A percentile compares a stretch with the other conserved stretches of the same genome.
phyloP scores from a whole-genome alignment of 176 grass and related monocot species.

The Oryza rufipogon region DNA sequence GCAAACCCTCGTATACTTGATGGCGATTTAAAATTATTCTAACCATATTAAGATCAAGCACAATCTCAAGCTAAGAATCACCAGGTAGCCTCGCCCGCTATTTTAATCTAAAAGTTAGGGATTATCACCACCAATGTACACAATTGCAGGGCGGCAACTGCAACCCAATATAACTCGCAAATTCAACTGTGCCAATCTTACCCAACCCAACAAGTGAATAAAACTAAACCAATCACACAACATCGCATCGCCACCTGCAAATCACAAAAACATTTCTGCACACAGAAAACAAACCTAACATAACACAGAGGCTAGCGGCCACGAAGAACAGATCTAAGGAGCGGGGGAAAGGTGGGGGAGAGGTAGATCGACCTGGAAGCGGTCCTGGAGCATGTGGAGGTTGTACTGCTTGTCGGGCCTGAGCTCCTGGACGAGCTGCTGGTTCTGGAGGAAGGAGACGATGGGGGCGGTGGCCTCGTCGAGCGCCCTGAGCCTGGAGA shows the following conservation, averaged over 20 bases:
- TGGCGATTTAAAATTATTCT: too few species aligned
- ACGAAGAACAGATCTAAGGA: not conserved
- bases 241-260: too few species aligned
- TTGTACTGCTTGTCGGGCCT: conserved; percentile 86
- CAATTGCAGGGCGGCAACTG: too few species aligned
- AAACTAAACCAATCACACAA: not conserved
- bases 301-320: too few species aligned
- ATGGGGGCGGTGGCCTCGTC: conserved; percentile 67
- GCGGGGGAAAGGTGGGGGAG: too few species aligned
- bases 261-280: not conserved
- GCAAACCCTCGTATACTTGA: not conserved
- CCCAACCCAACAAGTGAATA: too few species aligned
- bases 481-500: conserved; percentile 68
- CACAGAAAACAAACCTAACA: too few species aligned
- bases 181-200: too few species aligned
- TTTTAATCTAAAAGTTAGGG: too few species aligned
- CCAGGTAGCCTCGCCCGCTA: too few species aligned
- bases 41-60: not conserved
- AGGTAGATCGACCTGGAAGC: conserved; percentile 58
- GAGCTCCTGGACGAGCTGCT: conserved; percentile 79
- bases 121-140: too few species aligned
- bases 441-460: conserved; percentile 74
- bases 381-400: conserved; percentile 81
- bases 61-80: not conserved
- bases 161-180: too few species aligned